phyloP scores from a whole-genome alignment of 345 rosid genomes.

The Sisymbrium altissimum region DNA sequence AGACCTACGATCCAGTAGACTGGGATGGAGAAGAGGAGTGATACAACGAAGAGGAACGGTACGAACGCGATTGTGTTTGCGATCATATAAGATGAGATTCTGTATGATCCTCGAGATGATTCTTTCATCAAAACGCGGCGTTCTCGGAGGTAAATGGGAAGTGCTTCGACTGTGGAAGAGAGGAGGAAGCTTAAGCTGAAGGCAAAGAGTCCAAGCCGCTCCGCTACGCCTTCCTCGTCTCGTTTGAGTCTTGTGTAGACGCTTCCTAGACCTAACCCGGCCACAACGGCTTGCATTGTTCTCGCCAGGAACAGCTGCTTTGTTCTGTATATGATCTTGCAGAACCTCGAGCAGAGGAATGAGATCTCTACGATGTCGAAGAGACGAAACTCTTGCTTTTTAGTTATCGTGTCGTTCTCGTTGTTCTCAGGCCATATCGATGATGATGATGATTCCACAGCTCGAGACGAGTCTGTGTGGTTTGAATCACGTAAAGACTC shows the following conservation, averaged over 20 bases:
- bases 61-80: conserved; percentile 78
- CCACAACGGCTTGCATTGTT: conserved; percentile 84
- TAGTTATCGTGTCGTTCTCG: background rate
- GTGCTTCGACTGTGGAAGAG: conserved; percentile 90
- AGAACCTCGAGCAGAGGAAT: conserved; percentile 69
- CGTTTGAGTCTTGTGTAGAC: conserved; percentile 58
- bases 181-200: conserved; percentile 87
- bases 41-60: conserved; percentile 66
- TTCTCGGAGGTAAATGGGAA: conserved; percentile 84
- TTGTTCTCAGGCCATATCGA: conserved; percentile 36
- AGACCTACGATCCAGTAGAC: conserved; percentile 92
- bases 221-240: conserved; percentile 61
- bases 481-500: conserved; percentile 41
- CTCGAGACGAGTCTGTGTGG: background rate
- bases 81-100: conserved; percentile 80
- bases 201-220: conserved; percentile 78
- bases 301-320: conserved; percentile 75
- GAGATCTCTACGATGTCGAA: conserved; percentile 49
- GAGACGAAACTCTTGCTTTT: conserved; percentile 10
- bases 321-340: conserved; percentile 79
- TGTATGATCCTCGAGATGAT: conserved; percentile 72
- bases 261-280: conserved; percentile 76
- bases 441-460: background rate
- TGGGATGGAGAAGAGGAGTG: conserved; percentile 67
- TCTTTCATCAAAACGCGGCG: conserved; percentile 88